Evolutionary conservation across 2,329 filamentous ascomycete genomes (phyloP).

Genomic region (Tolypocladium endophyticum): DNA sequence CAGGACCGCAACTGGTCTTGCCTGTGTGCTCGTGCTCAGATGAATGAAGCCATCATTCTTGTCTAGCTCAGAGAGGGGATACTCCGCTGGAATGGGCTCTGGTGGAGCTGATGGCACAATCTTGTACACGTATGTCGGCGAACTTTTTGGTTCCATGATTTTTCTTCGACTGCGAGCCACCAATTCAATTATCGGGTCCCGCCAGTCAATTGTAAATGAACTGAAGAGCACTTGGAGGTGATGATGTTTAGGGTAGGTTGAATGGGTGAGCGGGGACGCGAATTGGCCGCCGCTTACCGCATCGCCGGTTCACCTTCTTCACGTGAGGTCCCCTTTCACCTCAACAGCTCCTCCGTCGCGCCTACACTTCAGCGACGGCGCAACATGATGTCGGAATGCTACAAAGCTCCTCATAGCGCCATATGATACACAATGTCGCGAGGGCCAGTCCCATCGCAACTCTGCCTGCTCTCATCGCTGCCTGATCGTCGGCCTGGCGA

Average conservation of each 20-base stretch:
- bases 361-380: neutral
- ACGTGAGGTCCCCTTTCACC: neutral
- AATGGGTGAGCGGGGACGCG: neutral
- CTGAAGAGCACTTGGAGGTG: neutral
- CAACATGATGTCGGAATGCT: neutral
- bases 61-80: conserved; percentile 50
- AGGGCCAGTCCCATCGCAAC: conserved; percentile 52
- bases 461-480: conserved; percentile 56
- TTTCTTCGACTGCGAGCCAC: neutral
- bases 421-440: conserved; percentile 31
- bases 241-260: neutral
- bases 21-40: conserved; percentile 46
- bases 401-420: neutral
- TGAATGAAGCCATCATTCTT: conserved; percentile 51
- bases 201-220: neutral
- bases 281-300: neutral
- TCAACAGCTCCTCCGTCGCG: neutral
- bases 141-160: conserved; percentile 13
- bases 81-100: conserved; percentile 39
- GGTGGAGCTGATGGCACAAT: conserved; percentile 44
- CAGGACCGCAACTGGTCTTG: conserved; percentile 12
- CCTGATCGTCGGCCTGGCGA: conserved; percentile 39
- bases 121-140: conserved; percentile 44
- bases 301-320: neutral
- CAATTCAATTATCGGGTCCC: too few relatives aligned